phyloP scores from a whole-genome alignment of 441 rosid genomes.

The Syzygium malaccense region DNA sequence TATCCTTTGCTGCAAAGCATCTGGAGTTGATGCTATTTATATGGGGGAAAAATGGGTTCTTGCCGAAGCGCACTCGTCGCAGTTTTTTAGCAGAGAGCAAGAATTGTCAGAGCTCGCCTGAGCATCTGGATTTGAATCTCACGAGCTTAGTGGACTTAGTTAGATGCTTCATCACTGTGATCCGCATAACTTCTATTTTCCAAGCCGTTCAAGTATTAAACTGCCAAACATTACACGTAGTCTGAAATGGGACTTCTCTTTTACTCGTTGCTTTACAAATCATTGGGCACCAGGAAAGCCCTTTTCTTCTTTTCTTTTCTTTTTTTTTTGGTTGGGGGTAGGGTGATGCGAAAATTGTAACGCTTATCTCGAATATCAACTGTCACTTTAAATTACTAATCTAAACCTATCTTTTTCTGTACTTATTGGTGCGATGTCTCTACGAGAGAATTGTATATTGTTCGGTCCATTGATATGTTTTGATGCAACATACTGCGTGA shows the following conservation, averaged over 20 bases:
- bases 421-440: not conserved
- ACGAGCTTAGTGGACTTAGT: conserved; percentile 4
- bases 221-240: not conserved
- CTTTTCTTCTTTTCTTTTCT: not conserved
- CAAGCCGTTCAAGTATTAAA: not conserved
- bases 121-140: conserved; percentile 43
- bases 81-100: conserved; percentile 74
- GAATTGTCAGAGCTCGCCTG: conserved; percentile 63
- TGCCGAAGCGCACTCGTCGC: not conserved
- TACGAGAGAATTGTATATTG: not conserved
- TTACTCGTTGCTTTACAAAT: not conserved
- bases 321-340: not conserved
- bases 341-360: not conserved
- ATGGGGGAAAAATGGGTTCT: not conserved
- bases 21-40: not conserved
- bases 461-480: not conserved
- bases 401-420: not conserved
- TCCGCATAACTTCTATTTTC: not conserved
- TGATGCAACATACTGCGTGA: not conserved
- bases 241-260: not conserved
- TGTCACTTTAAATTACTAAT: not conserved
- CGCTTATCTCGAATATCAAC: not conserved
- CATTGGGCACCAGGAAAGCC: not conserved
- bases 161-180: not conserved
- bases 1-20: not conserved